A percentile compares a stretch with the other conserved stretches of the same genome.
Conservation (phyloP, 768 basidiomycete species). For the Tulasnella sp. region DNA sequence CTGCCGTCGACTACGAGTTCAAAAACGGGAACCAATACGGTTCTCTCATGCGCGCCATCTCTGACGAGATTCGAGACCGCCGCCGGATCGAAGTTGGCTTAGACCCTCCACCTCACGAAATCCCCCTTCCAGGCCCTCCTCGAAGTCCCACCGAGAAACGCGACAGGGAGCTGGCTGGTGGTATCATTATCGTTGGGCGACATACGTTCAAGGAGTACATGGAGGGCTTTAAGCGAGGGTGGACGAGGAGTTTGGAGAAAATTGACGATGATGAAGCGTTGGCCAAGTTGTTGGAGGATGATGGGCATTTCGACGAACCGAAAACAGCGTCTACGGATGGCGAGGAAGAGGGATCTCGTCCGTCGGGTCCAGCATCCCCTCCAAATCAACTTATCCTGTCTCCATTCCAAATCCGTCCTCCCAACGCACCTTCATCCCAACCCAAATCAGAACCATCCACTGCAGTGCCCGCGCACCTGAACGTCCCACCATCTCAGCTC, state of each 20-base stretch:
- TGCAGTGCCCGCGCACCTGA: slow-evolving; percentile 32
- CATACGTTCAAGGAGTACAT: slow-evolving; percentile 93
- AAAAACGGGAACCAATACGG: slow-evolving; percentile 75
- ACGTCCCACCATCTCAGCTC: slow-evolving; percentile 47
- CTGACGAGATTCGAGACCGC: slow-evolving; percentile 60
- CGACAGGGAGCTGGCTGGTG: slow-evolving; percentile 65
- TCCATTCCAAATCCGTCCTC: slow-evolving; percentile 26
- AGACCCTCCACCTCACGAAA: slow-evolving; percentile 41
- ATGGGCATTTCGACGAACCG: slow-evolving; percentile 72
- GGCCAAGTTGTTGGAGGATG: slow-evolving; percentile 56
- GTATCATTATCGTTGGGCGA: slow-evolving; percentile 77
- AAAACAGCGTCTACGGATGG: slow-evolving; percentile 30
- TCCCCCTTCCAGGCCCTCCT: slow-evolving; percentile 44
- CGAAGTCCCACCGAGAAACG: slow-evolving; percentile 41
- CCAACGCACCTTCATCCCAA: slow-evolving; percentile 18
- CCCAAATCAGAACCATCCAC: slow-evolving; percentile 21
- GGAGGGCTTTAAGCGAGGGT: slow-evolving; percentile 76
- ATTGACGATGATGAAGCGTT: slow-evolving; percentile 65
- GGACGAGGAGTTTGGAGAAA: slow-evolving; percentile 62
- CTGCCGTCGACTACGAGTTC: slow-evolving; percentile 87
- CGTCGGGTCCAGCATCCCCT: neutral
- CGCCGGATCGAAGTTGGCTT: slow-evolving; percentile 62
- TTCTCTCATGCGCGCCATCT: slow-evolving; percentile 68
- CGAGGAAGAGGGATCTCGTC: neutral
- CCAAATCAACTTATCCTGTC: slow-evolving; percentile 19